Evolutionary conservation across 2,329 filamentous ascomycete species (phyloP), one percentile per base, ranked within the genome.

Genomic region (Pleomassaria siparia): DNA sequence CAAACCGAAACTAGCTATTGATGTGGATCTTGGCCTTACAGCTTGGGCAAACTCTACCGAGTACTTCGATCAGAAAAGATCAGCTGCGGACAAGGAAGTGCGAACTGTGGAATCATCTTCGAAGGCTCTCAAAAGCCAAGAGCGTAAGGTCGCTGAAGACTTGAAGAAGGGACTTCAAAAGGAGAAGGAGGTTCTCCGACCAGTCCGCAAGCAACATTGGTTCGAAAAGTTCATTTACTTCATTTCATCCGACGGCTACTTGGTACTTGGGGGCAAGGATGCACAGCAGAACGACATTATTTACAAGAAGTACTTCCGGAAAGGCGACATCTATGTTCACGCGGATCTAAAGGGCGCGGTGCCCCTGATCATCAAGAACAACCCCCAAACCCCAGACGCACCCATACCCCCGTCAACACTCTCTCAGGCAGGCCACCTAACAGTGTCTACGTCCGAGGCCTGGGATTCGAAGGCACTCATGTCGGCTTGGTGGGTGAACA

Each of bases 201-300:
- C 88, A 0, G 86, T 96, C 8, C 83, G 94, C 46, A 87, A 85
- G 62, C 87, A 86, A 56, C 82, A 91, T 61, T 99, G 94, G 94
- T 99, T 96, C 58, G 94, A 99, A 64, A 99, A 99, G 71, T 99
- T 96, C 62, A 77, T 85, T 22, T 97, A 90, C 80, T 99, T 99
- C 73, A 82, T 97, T 58, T 96, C 91, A 0, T 95, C 91, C 0
- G 94, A 99, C 64, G 91, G 92, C 4, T 96, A 97, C 67, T 80
- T 99, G 5, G 88, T 97, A 0, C 80, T 99, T 13, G 92, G 85
- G 36, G 92, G 91, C 13, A 90, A 89, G 52, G 94, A 99, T 73
- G 81, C 85, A 1, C 87, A 89, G 60, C 94, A 99, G 67, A 91
- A 88, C 61, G 94, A 99, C 68, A 86, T 91, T 32, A 76, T 99